These are phyloP conservation scores for Dianthus caryophyllus DNA, from an alignment of 148 eudicot genomes.

Conservation along the genomic window DNA sequence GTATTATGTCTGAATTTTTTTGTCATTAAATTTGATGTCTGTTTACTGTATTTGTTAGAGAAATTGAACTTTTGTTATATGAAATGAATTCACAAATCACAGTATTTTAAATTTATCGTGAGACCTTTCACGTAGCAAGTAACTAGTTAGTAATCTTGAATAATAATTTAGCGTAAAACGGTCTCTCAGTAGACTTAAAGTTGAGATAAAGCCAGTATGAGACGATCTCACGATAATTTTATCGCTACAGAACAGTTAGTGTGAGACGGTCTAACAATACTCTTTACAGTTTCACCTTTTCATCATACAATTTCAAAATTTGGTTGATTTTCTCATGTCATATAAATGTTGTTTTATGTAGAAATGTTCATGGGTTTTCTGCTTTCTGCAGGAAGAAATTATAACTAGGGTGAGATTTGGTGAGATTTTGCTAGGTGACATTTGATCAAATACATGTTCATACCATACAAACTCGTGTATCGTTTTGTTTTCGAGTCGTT, in stretches of 20 bases:
- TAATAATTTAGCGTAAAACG: too few species aligned
- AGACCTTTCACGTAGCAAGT: too few species aligned
- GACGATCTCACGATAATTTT: too few species aligned
- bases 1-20: constrained; percentile 1
- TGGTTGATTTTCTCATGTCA: constrained; percentile 22
- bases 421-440: constrained; percentile 19
- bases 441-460: constrained; percentile 16
- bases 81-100: too few species aligned
- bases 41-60: constrained; percentile 27
- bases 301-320: constrained; percentile 10
- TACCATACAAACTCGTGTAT: constrained; percentile 16
- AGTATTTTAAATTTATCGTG: too few species aligned
- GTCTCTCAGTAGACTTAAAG: too few species aligned
- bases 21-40: constrained; percentile 8
- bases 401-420: neutral
- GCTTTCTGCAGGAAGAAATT: constrained; percentile 22
- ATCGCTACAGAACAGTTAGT: too few species aligned
- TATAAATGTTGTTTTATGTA: neutral
- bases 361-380: constrained; percentile 16
- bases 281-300: too few species aligned
- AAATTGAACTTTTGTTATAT: constrained; percentile 19
- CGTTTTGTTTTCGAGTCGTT: constrained; percentile 3
- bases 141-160: too few species aligned
- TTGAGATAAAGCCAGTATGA: too few species aligned
- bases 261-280: too few species aligned